Evolutionary conservation across 1,139 yeast species (phyloP).

Genomic region (Yamadazyma pseudoaaseri): DNA sequence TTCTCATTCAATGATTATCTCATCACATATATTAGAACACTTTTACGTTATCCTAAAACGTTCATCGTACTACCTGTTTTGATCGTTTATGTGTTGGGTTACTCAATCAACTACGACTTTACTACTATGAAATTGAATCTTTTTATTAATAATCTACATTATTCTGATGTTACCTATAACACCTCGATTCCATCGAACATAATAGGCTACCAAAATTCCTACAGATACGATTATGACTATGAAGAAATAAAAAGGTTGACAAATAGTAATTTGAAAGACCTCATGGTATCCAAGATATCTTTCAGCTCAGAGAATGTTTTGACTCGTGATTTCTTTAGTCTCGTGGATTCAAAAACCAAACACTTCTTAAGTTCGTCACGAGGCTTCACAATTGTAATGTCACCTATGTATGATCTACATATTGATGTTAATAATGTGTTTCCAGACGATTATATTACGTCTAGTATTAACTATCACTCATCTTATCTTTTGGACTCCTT

Average conservation of each 20-base stretch:
- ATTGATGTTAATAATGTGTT: slow-evolving; percentile 3
- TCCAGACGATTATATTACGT: slow-evolving; percentile 7
- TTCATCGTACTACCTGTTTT: slow-evolving; percentile 52
- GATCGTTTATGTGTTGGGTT: slow-evolving; percentile 49
- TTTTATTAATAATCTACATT: slow-evolving; percentile 1
- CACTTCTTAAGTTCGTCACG: slow-evolving; percentile 2
- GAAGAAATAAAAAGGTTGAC: slow-evolving; percentile 5
- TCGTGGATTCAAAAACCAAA: slow-evolving; percentile 5
- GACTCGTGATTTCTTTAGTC: slow-evolving; percentile 15
- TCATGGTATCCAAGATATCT: slow-evolving; percentile 6
- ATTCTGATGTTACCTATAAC: background rate
- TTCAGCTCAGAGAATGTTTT: slow-evolving; percentile 17
- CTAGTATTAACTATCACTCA: slow-evolving; percentile 25
- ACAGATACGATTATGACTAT: slow-evolving; percentile 5
- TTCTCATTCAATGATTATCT: slow-evolving; percentile 1
- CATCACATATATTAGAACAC: slow-evolving; percentile 2
- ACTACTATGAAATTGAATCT: slow-evolving; percentile 18
- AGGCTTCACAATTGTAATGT: slow-evolving; percentile 8
- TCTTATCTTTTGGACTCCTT: slow-evolving; percentile 20
- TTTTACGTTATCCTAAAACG: slow-evolving; percentile 10
- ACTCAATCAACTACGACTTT: slow-evolving; percentile 27
- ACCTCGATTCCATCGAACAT: slow-evolving; percentile 2
- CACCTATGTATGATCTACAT: slow-evolving; percentile 12
- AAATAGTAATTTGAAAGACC: slow-evolving; percentile 3
- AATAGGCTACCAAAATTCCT: slow-evolving; percentile 4